Evolutionary conservation across 257 asterid genomes (phyloP).

Genomic region (Fraxinus americana): DNA sequence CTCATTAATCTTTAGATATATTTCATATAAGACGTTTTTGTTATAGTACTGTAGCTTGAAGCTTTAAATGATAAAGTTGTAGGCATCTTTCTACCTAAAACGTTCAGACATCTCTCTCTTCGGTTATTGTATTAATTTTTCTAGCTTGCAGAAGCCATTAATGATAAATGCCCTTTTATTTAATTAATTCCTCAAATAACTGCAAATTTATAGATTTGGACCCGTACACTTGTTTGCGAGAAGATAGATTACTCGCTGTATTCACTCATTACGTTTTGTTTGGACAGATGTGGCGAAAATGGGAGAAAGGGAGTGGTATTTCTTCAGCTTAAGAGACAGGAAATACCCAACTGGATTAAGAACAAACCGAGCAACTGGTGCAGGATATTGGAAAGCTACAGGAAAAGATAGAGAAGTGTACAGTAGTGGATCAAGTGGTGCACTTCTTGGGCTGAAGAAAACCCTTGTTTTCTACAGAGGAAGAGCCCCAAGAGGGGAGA

Average conservation of each 20-base stretch:
- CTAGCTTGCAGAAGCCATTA: too few species aligned
- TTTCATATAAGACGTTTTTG: too few species aligned
- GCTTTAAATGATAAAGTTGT: too few species aligned
- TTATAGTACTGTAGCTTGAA: too few species aligned
- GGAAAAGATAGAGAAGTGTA: conserved; percentile 72
- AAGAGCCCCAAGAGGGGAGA: conserved; percentile 78
- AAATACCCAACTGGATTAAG: conserved; percentile 84
- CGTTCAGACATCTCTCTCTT: too few species aligned
- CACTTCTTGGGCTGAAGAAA: conserved; percentile 79
- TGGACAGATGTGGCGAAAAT: conserved; percentile 54
- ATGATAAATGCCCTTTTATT: not conserved
- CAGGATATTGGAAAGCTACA: conserved; percentile 90
- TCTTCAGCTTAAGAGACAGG: conserved; percentile 74
- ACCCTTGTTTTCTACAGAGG: conserved; percentile 89
- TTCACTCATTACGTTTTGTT: not conserved
- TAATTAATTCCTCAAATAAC: too few species aligned
- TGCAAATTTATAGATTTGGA: too few species aligned
- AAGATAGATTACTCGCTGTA: too few species aligned
- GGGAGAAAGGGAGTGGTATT: conserved; percentile 92
- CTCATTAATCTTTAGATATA: too few species aligned
- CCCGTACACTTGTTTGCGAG: too few species aligned
- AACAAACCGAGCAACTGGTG: conserved; percentile 80
- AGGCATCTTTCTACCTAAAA: too few species aligned
- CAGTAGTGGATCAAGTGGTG: conserved; percentile 32
- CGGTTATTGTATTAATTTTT: not conserved